Evolutionary conservation across 1,139 yeast genomes (phyloP).

Genomic region (Saccharomycopsis hybrid): DNA sequence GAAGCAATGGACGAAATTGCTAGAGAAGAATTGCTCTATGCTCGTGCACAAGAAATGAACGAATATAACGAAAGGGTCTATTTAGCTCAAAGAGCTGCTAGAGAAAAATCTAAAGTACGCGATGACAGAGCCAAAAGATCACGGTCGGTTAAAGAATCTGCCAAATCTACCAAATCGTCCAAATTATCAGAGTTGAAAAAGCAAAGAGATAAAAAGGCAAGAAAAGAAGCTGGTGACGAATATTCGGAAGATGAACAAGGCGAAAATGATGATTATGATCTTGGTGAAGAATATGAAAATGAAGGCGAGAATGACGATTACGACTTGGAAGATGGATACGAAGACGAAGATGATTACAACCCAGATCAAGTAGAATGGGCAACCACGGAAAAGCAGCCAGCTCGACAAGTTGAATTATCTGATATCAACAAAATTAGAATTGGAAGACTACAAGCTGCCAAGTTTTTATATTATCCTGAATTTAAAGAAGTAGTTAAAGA

Average conservation of each 20-base stretch:
- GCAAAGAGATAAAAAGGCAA: constrained; percentile 66
- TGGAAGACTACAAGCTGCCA: constrained; percentile 70
- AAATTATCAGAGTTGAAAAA: constrained; percentile 78
- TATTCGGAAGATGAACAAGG: constrained; percentile 24
- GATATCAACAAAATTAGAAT: constrained; percentile 69
- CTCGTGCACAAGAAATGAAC: constrained; percentile 88
- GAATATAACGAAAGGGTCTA: constrained; percentile 74
- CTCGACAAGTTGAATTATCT: constrained; percentile 37
- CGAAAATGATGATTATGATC: constrained; percentile 23
- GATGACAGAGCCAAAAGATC: constrained; percentile 31
- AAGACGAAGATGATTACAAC: constrained; percentile 35
- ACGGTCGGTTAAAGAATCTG: constrained; percentile 30
- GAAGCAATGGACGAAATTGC: constrained; percentile 83
- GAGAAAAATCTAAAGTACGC: constrained; percentile 38
- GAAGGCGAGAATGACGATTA: constrained; percentile 29
- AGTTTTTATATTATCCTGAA: constrained; percentile 76
- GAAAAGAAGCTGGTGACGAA: constrained; percentile 30
- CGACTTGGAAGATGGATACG: constrained; percentile 29
- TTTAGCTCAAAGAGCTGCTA: constrained; percentile 66
- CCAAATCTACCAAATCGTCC: constrained; percentile 39
- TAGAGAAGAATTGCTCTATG: constrained; percentile 85
- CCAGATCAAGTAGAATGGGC: constrained; percentile 37
- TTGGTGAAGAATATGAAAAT: constrained; percentile 28
- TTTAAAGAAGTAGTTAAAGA: constrained; percentile 66
- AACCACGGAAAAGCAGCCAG: constrained; percentile 28